Evolutionary conservation across 148 eudicot genomes (phyloP).

Genomic region (Hydrangea macrophylla): DNA sequence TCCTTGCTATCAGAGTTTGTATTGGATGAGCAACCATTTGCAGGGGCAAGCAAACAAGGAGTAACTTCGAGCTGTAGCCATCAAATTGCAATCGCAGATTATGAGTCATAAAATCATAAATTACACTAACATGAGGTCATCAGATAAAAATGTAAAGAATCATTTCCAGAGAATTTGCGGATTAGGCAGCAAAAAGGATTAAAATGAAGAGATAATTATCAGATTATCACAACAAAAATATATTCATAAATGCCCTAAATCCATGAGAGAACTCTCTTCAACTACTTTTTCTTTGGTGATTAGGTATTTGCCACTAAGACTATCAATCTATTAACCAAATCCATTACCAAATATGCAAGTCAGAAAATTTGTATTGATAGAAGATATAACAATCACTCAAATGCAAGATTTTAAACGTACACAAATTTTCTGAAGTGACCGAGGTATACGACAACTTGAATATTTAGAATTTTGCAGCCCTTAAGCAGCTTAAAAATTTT

Average conservation of each 20-base stretch:
- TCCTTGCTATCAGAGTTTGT: constrained; percentile 24
- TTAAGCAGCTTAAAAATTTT: neutral
- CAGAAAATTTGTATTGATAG: neutral
- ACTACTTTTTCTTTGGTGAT: neutral
- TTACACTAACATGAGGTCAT: neutral
- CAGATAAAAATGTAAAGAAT: neutral
- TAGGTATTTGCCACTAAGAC: neutral
- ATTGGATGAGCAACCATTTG: constrained; percentile 26
- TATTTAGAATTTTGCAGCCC: neutral
- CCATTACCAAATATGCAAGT: neutral
- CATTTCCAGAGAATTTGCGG: neutral
- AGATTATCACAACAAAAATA: neutral
- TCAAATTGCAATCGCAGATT: constrained; percentile 12
- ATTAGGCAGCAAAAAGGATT: neutral
- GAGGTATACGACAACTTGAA: neutral
- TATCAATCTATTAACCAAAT: neutral
- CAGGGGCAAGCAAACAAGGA: constrained; percentile 80
- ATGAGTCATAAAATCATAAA: neutral
- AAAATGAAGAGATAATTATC: neutral
- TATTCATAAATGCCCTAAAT: neutral
- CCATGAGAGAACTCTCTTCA: neutral
- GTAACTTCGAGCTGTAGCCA: constrained; percentile 72
- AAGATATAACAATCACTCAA: neutral
- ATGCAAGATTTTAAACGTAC: neutral
- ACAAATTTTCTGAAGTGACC: neutral